Evolutionary conservation across 2,329 filamentous ascomycete genomes (phyloP), one percentile per base, ranked within the genome.

Genomic region (Fusarium armeniacum): DNA sequence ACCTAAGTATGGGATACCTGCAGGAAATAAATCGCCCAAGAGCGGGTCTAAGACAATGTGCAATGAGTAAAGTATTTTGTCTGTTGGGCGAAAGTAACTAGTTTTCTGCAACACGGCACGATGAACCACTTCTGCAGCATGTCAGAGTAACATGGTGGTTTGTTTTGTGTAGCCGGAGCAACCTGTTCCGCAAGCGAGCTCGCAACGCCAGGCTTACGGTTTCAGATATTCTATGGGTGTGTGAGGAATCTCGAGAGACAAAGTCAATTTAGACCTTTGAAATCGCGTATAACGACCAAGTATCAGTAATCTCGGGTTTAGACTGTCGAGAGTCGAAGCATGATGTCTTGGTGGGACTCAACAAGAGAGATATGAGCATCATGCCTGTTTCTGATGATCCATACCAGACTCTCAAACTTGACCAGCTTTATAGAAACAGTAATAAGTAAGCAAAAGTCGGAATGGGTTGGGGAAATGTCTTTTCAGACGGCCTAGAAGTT

Each of bases 61-160:
- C 36, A 20, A 22, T 40, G n/a, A n/a, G 6, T 40, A 22, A 38
- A 38, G 12, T 22, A n/a, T 6, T 13, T 40, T 40, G 12, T 40
- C n/a, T 40, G n/a, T 40, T n/a, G n/a, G n/a, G 6, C 12, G n/a
- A 20, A 40, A 40, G n/a, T n/a, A 36, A 10, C 35, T 18, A n/a
- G 35, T 36, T 18, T 36, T 9, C 16, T 18, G 12, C n/a, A 40
- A 20, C 15, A 35, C 24, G 11, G n/a, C n/a, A 43, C 22, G 43
- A 46, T 30, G 12, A 20, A 46, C 26, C 43, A 20, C 18, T 26
- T 49, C 12, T 36, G 33, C 32, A 26, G 18, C 47, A 35, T 49
- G 30, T 22, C 46, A 40, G 33, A n/a, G 47, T 51, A 51, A 40
- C 24, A 51, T 38, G 18, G 46, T 43, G 45, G 45, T 22, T 49